Conservation (phyloP, 306 rosid species). For the Prunus padus region DNA sequence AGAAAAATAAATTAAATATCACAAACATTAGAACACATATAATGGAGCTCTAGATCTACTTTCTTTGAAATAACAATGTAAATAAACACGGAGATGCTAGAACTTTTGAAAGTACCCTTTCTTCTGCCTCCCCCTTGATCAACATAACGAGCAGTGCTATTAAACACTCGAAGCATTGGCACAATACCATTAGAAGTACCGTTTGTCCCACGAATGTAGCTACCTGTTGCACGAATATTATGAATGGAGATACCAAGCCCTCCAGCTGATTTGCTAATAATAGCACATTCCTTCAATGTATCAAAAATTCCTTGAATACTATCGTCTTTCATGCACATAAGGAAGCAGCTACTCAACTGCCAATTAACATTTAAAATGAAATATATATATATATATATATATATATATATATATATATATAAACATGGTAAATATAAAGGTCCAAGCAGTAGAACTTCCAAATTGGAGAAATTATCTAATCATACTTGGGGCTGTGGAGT, state of each 20-base stretch:
- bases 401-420: too few species aligned
- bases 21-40: neutral
- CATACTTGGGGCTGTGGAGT: slow-evolving; percentile 85
- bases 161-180: slow-evolving; percentile 81
- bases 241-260: slow-evolving; percentile 88
- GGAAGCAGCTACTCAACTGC: slow-evolving; percentile 95
- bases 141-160: slow-evolving; percentile 92
- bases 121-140: slow-evolving; percentile 98
- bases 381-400: too few species aligned
- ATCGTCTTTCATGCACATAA: slow-evolving; percentile 80
- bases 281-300: slow-evolving; percentile 87
- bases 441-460: neutral
- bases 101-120: slow-evolving; percentile 48
- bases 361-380: neutral
- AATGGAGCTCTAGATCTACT: neutral
- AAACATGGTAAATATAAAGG: too few species aligned
- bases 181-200: slow-evolving; percentile 87
- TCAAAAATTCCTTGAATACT: slow-evolving; percentile 83
- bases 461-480: neutral
- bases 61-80: neutral
- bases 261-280: slow-evolving; percentile 90
- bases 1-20: neutral
- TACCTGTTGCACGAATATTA: slow-evolving; percentile 70
- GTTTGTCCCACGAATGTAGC: slow-evolving; percentile 87
- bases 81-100: neutral